Base-by-base conservation (phyloP, 1,139 yeast genomes). In the Wickerhamiella pararugosa region DNA sequence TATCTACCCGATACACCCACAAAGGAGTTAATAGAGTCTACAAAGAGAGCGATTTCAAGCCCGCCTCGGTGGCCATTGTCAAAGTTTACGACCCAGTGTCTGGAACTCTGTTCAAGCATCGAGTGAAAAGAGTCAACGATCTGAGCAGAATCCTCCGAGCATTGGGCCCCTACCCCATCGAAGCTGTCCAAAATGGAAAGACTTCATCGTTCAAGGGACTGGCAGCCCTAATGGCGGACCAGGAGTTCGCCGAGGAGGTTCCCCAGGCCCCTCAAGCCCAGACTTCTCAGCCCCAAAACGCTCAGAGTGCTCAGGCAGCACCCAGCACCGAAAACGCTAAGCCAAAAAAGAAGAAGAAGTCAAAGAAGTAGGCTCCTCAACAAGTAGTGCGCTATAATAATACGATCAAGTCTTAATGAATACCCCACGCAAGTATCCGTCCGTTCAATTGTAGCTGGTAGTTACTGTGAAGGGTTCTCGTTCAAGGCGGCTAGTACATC, bases 131-230 rank as follows among this genome's bases (percentile, higher is more conserved):
- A 53, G 62, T 70, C 39, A 86, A 86, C 59, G 95, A 86, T 57
- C 71, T 87, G 35, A 78, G 90, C 11, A 71, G 90, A 53, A 59
- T 87, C 29, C 63, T 84, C 57, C 75, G 83, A 33, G 84, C 87
- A n/a, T 57, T 86, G 41, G 96, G 96, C 0, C 95, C 96, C 4
- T 69, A 73, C 47, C 90, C 92, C 2, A 80, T 81, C n/a, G 55
- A 52, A 31, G 47, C 58, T 44, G 45, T 54, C 8, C 33, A 29
- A 28, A 29, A 10, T 21, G 41, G 34, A 26, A 36, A 36, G 15
- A 28, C 28, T 5, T 32, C 34, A 9, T 44, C 36, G 5, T 51
- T 49, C 34, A 42, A 44, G 10, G 65, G 65, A 7, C 21, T 55
- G 28, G 61, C 62, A 21, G 47, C 53, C 37, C 36, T 52, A 26